phyloP scores from a whole-genome alignment of 768 basidiomycete species.

The Boletus insuetus region DNA sequence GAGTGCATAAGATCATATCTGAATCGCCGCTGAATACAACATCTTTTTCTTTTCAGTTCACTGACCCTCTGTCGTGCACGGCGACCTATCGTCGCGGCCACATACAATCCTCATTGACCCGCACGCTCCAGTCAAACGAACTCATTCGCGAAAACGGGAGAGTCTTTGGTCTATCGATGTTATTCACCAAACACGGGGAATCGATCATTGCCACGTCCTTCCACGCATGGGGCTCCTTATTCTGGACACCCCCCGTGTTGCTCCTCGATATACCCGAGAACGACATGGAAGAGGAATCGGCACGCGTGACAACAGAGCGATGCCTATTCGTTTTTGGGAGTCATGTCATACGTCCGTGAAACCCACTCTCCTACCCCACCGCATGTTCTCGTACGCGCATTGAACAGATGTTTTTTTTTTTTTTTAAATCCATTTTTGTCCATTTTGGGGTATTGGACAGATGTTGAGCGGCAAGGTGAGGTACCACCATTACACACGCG shows the following conservation, averaged over 20 bases:
- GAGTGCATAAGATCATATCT: not conserved
- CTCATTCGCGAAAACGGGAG: constrained; percentile 35
- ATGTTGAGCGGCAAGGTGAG: constrained; percentile 11
- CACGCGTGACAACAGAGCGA: constrained; percentile 1
- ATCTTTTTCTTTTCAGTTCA: constrained; percentile 10
- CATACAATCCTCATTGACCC: not conserved
- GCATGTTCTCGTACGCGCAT: not conserved
- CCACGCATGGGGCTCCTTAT: constrained; percentile 10
- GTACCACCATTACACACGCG: constrained; percentile 12
- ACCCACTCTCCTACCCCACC: not conserved
- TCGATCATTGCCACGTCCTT: constrained; percentile 18
- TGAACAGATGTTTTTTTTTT: constrained; percentile 6
- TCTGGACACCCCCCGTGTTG: constrained; percentile 15
- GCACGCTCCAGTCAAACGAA: constrained; percentile 37
- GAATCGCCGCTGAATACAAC: too few relatives aligned
- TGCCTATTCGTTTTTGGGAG: constrained; percentile 20
- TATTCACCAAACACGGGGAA: constrained; percentile 7
- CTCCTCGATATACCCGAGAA: constrained; percentile 4
- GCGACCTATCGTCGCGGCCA: constrained; percentile 9
- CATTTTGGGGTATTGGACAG: too few relatives aligned
- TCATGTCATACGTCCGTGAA: constrained; percentile 18
- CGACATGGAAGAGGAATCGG: not conserved
- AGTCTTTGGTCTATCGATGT: constrained; percentile 41
- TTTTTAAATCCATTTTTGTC: too few relatives aligned
- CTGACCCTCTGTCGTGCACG: constrained; percentile 17